Evolutionary conservation across 106 monocot species (phyloP), one percentile per base, ranked within the genome.

Genomic region (Gastrodia elata): DNA sequence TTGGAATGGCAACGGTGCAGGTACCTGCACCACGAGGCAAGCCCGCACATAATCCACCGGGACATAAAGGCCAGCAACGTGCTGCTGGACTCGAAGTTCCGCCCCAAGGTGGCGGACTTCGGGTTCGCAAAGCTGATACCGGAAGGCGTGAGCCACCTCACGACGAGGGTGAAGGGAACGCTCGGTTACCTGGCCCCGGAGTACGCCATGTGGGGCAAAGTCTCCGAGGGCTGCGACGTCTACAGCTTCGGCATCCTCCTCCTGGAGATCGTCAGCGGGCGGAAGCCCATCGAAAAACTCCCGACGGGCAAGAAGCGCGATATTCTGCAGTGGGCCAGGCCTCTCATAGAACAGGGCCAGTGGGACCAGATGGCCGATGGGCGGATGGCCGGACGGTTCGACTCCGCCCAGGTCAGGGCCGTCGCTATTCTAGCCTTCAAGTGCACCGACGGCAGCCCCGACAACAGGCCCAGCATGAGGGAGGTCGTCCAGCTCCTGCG

Each of bases 31-130:
- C 74, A 78, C 40, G 73, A 76, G 42, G 83, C 69, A 25, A 81
- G 16, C 2, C 80, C 83, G 2, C 81, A 71, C 30, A 83, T 87
- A 24, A 89, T 89, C 41, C 85, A 89, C 73, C 42, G 88, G 40
- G 88, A 89, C 44, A 83, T 89, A 64, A 89, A 89, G 73, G 82
- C 88, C 35, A 79, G 85, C 76, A 89, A 89, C 73, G 81, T 89
- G 3, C 78, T 82, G 33, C 78, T 82, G 4, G 82, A 82, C 74
- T 71, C 82, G 38, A 83, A 78, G 33, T 83, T 83, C 71, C 49
- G 68, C 26, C 80, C 87, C 1, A 80, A 69, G 44, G 84, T 84
- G 10, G 73, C 80, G 4, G 83, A 83, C 69, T 83, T 83, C 37
- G 83, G 83, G 24, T 83, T 83, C 76, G 79, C 83, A 37, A 83